Evolutionary conservation across 2,329 filamentous ascomycete genomes (phyloP), one percentile per base, ranked within the genome.

Genomic region (Aspergillus thermomutatus): DNA sequence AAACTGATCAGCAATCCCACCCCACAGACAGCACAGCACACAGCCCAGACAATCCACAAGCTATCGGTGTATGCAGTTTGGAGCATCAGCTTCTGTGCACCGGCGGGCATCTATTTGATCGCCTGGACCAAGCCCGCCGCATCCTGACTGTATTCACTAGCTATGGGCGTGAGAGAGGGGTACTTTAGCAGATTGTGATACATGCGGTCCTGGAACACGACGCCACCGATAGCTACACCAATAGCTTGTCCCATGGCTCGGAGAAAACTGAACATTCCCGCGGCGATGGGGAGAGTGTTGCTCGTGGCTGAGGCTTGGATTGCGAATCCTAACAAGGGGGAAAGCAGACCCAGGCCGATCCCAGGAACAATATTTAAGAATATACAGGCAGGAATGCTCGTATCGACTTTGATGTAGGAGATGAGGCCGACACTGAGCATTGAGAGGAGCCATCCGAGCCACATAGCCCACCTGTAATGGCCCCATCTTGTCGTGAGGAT

Each of bases 201-300:
- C 72, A 87, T 82, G 55, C 80, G 78, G 61, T 89, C 90, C 70
- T 90, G 86, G 73, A 90, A 90, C 53, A 88, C 80, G 31, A 87
- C 85, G 3, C 87, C 87, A 1, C 85, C 84, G 52, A 89, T 78
- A 1, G 87, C 86, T 2, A 90, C 83, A 25, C 87, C 87, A 9
- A 89, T 72, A 0, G 83, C 79, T 67, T 89, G 85, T 0, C 87
- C 87, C 25, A 89, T 80, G 1, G 82, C 80, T 14, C 86, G 82
- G 64, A 86, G 80, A 75, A 91, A 90, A 53, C 81, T 82, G 72
- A 87, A 88, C 76, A 90, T 83, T 10, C 83, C 86, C 0, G 82
- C 81, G 0, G 84, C 82, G 58, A 84, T 83, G 1, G 84, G 82
- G 43, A 86, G 81, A 64, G 87, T 82, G 55, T 80, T 77, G 56